Evolutionary conservation across 768 basidiomycete genomes (phyloP).

Genomic region (Leucosporidium creatinivorum): DNA sequence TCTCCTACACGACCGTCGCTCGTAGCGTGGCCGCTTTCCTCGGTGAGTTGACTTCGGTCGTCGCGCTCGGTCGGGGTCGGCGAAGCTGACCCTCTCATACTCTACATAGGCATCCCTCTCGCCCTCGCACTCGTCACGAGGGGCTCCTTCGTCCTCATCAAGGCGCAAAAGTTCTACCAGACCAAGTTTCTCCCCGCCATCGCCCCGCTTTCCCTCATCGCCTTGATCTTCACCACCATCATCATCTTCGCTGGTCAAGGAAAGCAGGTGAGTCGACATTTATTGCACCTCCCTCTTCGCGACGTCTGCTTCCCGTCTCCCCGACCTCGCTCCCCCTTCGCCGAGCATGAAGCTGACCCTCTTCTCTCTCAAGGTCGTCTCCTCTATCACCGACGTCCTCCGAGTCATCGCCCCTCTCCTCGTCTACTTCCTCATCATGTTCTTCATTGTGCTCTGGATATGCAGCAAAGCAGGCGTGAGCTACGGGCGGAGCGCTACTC

Average conservation of each 20-base stretch:
- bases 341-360: conserved; percentile 47
- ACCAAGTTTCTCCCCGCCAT: conserved; percentile 60
- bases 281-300: conserved; percentile 51
- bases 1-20: conserved; percentile 54
- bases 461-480: conserved; percentile 5
- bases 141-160: conserved; percentile 48
- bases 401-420: conserved; percentile 63
- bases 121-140: conserved; percentile 64
- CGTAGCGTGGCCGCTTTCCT: conserved; percentile 64
- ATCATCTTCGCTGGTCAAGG: conserved; percentile 62
- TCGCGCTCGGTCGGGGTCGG: background rate
- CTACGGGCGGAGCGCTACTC: conserved; percentile 2
- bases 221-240: conserved; percentile 71
- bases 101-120: conserved; percentile 69
- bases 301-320: too few relatives aligned
- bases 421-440: conserved; percentile 68
- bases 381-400: conserved; percentile 50
- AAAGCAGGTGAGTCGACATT: conserved; percentile 45
- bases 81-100: background rate
- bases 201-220: conserved; percentile 61
- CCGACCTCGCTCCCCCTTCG: conserved; percentile 39
- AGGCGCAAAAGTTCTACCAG: conserved; percentile 42
- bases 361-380: conserved; percentile 29
- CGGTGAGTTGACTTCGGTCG: conserved; percentile 39
- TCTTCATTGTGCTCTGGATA: conserved; percentile 35